Conservation (phyloP, 148 eudicot genomes). For the Camellia granthamiana region DNA sequence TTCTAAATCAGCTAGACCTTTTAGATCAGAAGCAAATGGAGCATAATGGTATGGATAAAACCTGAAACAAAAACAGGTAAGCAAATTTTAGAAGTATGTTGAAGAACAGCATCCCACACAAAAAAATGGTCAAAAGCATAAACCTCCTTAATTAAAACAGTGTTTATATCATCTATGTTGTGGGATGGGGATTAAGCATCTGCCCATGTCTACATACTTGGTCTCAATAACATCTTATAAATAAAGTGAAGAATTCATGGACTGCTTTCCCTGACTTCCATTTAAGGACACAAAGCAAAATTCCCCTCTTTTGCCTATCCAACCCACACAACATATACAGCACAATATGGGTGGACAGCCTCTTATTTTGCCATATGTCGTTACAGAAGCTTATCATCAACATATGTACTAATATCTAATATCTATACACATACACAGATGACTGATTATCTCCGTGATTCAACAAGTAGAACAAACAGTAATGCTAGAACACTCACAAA, state of each 20-base stretch:
- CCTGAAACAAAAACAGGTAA: conserved; percentile 41
- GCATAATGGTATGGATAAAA: conserved; percentile 99
- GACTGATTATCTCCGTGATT: neutral
- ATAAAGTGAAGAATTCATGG: neutral
- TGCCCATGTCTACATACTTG: no score
- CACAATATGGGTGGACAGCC: neutral
- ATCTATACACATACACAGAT: neutral
- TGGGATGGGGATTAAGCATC: neutral
- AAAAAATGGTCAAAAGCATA: neutral
- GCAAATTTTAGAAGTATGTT: neutral
- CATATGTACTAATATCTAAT: neutral
- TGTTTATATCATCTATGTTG: neutral
- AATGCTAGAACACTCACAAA: neutral
- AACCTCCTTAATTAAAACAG: neutral
- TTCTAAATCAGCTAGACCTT: conserved; percentile 83
- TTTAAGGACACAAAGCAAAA: neutral
- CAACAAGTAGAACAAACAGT: neutral
- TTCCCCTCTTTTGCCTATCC: neutral
- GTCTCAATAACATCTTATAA: no score
- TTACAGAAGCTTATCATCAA: no score
- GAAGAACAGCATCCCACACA: neutral
- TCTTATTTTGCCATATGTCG: neutral
- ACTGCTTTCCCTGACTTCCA: neutral
- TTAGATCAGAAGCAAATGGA: conserved; percentile 97
- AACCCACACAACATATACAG: neutral